Evolutionary conservation across 345 rosid species (phyloP).

Genomic region (Geranium brycei): DNA sequence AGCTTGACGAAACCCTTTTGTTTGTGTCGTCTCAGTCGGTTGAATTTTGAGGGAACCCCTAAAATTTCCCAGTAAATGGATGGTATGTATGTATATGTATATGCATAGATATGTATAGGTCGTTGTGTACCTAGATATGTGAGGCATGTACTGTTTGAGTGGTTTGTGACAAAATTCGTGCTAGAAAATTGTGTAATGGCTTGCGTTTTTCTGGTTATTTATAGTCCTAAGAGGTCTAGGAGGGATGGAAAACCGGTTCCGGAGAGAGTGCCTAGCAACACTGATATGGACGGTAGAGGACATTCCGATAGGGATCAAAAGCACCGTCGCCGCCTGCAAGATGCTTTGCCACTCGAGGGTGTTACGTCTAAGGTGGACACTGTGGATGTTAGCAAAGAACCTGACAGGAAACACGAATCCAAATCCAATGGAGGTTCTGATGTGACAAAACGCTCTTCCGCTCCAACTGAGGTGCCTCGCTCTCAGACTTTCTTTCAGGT

Average conservation of each 20-base stretch:
- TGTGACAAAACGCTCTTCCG: slow-evolving; percentile 22
- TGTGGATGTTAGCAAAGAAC: slow-evolving; percentile 26
- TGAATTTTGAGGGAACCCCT: not conserved
- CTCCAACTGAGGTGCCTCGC: slow-evolving; percentile 35
- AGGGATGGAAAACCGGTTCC: slow-evolving; percentile 54
- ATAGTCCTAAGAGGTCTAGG: slow-evolving; percentile 71
- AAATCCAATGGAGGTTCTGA: slow-evolving; percentile 20
- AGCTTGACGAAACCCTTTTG: not conserved
- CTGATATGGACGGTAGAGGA: slow-evolving; percentile 27
- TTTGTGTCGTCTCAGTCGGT: not conserved
- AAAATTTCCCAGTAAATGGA: not conserved
- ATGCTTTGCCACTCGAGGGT: slow-evolving; percentile 44
- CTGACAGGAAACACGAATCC: slow-evolving; percentile 23
- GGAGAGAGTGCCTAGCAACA: slow-evolving; percentile 24
- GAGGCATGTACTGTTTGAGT: too few species aligned
- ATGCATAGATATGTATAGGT: too few species aligned
- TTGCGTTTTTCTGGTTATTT: slow-evolving; percentile 4
- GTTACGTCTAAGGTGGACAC: slow-evolving; percentile 15
- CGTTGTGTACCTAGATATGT: too few species aligned
- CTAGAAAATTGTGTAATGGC: not conserved
- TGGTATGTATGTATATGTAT: too few species aligned
- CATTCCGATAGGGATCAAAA: slow-evolving; percentile 26
- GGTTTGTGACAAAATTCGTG: too few species aligned
- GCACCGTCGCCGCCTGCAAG: slow-evolving; percentile 35
- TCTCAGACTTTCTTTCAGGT: slow-evolving; percentile 69